Evolutionary conservation across 2,329 filamentous ascomycete genomes (phyloP).

Genomic region (Didymella lethalis): DNA sequence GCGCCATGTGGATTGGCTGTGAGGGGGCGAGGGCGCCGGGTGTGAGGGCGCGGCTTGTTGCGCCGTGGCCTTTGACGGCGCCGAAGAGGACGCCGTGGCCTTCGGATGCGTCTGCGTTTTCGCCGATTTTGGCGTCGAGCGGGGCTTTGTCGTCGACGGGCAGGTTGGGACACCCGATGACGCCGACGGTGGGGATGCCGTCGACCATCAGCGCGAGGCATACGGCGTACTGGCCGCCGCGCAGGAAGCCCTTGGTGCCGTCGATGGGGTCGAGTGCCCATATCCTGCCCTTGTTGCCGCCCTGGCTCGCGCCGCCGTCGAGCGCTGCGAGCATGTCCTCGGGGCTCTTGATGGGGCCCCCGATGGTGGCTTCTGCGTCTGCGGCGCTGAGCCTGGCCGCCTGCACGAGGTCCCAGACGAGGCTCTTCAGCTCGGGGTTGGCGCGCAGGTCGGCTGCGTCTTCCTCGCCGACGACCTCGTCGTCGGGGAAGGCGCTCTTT

Average conservation of each 20-base stretch:
- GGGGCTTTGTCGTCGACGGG: constrained; percentile 81
- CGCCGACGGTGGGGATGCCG: constrained; percentile 91
- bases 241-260: constrained; percentile 95
- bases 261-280: constrained; percentile 99
- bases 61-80: constrained; percentile 79
- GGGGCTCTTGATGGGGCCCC: constrained; percentile 71
- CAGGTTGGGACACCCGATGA: constrained; percentile 94
- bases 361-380: constrained; percentile 71
- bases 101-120: constrained; percentile 74
- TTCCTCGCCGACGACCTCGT: constrained; percentile 94
- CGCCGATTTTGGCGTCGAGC: constrained; percentile 75
- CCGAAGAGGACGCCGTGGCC: constrained; percentile 89
- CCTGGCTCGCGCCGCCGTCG: constrained; percentile 69
- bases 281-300: constrained; percentile 78
- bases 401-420: constrained; percentile 85
- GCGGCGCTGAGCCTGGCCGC: constrained; percentile 72
- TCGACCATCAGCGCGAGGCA: constrained; percentile 92
- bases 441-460: constrained; percentile 82
- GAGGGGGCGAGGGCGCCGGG: constrained; percentile 61
- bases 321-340: constrained; percentile 69
- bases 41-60: constrained; percentile 77
- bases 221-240: constrained; percentile 96
- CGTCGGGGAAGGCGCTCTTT: constrained; percentile 84
- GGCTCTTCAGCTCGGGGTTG: constrained; percentile 72
- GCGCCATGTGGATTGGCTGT: constrained; percentile 79